Evolutionary conservation across 192 early-diverging fungal genomes (phyloP).

Genomic region (Paraglomus occultum): DNA sequence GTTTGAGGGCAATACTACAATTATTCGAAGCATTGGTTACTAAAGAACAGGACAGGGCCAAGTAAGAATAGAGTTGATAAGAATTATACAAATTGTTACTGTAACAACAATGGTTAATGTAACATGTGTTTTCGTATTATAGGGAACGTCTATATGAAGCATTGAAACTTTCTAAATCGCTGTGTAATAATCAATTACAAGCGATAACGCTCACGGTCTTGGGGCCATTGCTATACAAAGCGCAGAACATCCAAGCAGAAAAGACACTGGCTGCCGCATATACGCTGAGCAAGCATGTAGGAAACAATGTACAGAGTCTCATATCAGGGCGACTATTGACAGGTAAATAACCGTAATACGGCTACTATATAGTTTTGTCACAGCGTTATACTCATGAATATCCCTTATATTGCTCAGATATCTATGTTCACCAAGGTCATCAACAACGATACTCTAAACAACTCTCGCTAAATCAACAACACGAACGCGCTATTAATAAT

Average conservation of each 20-base stretch:
- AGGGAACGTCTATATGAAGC: slow-evolving; percentile 46
- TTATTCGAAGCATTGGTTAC: slow-evolving; percentile 18
- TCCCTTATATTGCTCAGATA: slow-evolving; percentile 6
- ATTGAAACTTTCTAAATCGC: slow-evolving; percentile 32
- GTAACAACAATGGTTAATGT: background rate
- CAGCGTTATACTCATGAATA: background rate
- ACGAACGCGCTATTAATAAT: background rate
- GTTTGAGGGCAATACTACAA: background rate
- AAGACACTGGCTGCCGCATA: slow-evolving; percentile 41
- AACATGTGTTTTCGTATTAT: background rate
- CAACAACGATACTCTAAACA: slow-evolving; percentile 18
- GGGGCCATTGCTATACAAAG: slow-evolving; percentile 38
- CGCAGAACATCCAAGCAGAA: slow-evolving; percentile 47
- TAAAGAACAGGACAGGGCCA: slow-evolving; percentile 9
- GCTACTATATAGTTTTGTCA: background rate
- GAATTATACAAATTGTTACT: background rate
- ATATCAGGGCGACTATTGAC: slow-evolving; percentile 21
- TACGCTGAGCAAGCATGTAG: slow-evolving; percentile 6
- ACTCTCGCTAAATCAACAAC: slow-evolving; percentile 12
- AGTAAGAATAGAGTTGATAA: background rate
- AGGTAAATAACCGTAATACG: background rate
- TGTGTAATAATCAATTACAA: slow-evolving; percentile 42
- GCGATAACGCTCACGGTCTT: slow-evolving; percentile 37
- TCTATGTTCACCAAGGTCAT: slow-evolving; percentile 5
- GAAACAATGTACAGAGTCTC: slow-evolving; percentile 10